Evolutionary conservation across 768 basidiomycete genomes (phyloP).

Genomic region (Mycena sanguinolenta): DNA sequence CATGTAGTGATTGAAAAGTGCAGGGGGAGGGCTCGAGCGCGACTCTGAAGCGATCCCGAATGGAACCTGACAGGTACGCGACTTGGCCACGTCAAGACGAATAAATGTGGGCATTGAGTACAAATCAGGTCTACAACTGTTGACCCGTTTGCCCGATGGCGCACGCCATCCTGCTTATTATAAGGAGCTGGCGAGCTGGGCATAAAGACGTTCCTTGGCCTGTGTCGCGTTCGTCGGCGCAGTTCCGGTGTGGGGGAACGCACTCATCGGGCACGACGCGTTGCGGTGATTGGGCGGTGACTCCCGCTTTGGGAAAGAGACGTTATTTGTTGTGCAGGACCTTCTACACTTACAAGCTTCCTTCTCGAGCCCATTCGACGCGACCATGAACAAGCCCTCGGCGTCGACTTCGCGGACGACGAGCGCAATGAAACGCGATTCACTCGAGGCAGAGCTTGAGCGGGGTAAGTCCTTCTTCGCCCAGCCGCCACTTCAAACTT

Average conservation of each 20-base stretch:
- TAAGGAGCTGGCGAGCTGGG: slow-evolving; percentile 80
- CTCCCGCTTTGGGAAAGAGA: neutral
- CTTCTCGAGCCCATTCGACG: too few relatives aligned
- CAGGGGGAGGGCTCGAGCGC: too few relatives aligned
- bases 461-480: slow-evolving; percentile 56
- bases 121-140: slow-evolving; percentile 79
- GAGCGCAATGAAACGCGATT: slow-evolving; percentile 65
- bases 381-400: neutral
- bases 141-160: slow-evolving; percentile 82
- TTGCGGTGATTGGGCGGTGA: neutral
- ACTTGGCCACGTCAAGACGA: slow-evolving; percentile 87
- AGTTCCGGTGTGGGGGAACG: slow-evolving; percentile 35
- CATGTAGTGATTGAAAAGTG: too few relatives aligned
- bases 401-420: neutral
- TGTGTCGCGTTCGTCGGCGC: slow-evolving; percentile 76
- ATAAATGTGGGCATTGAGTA: slow-evolving; percentile 85
- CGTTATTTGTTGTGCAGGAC: too few relatives aligned
- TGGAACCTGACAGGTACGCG: slow-evolving; percentile 41
- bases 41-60: slow-evolving; percentile 68
- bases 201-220: slow-evolving; percentile 85
- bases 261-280: slow-evolving; percentile 22
- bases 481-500: slow-evolving; percentile 1
- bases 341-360: neutral
- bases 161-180: slow-evolving; percentile 73
- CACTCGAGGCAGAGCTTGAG: slow-evolving; percentile 76